These are phyloP conservation scores for Quercus gilva DNA, from an alignment of 306 rosid species.

Conservation along the genomic window DNA sequence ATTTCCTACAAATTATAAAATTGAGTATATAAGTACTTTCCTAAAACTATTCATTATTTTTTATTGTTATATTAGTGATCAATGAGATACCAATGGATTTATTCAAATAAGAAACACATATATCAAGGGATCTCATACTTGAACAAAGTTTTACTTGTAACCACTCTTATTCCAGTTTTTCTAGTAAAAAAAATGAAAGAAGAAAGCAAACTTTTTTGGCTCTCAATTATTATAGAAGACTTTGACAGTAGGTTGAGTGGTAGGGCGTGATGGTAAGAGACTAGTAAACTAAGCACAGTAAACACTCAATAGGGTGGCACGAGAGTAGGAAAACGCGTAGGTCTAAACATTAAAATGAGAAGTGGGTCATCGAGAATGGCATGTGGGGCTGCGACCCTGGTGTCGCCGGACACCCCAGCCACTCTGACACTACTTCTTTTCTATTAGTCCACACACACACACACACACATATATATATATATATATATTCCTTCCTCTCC, in stretches of 20 bases:
- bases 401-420: conserved; percentile 55
- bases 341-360: not conserved
- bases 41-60: too few relatives aligned
- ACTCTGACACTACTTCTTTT: conserved; percentile 35
- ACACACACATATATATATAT: not conserved
- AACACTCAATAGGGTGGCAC: not conserved
- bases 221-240: not conserved
- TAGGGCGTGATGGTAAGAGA: not conserved
- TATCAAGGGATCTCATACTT: too few relatives aligned
- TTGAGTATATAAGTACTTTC: too few relatives aligned
- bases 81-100: too few relatives aligned
- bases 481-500: conserved; percentile 9
- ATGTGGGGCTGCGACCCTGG: conserved; percentile 50
- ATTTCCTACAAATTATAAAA: too few relatives aligned
- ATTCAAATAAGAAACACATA: too few relatives aligned
- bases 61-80: too few relatives aligned
- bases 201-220: too few relatives aligned
- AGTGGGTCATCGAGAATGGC: conserved; percentile 18
- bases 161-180: too few relatives aligned
- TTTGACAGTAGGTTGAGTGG: not conserved
- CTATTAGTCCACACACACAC: too few relatives aligned
- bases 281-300: not conserved
- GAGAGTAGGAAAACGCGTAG: not conserved
- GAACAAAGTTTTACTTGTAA: too few relatives aligned
- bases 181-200: too few relatives aligned